Conservation (phyloP, 495 filamentous ascomycete species). For the Podospora conica region DNA sequence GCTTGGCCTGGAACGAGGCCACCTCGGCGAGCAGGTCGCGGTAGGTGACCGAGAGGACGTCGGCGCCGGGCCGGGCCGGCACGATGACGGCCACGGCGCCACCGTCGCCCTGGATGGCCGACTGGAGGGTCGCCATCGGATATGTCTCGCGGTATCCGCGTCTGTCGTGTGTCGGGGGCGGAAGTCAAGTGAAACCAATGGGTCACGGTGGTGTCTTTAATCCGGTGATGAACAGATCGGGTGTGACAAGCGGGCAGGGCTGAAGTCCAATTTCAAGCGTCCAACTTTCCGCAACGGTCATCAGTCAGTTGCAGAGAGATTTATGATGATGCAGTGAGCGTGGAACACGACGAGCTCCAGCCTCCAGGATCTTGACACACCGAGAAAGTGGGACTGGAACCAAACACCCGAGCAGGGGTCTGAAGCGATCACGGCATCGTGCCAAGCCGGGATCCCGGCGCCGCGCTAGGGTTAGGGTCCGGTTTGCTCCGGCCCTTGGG, state of each 20-base stretch:
- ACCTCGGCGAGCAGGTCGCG: constrained; percentile 54
- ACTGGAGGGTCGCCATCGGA: constrained; percentile 34
- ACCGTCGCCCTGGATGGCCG: constrained; percentile 36
- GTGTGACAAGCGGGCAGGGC: neutral
- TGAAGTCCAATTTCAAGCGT: neutral
- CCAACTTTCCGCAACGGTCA: neutral
- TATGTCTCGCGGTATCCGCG: neutral
- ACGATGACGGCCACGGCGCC: constrained; percentile 57
- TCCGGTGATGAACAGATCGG: neutral
- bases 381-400: neutral
- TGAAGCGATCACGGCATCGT: neutral
- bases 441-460: neutral
- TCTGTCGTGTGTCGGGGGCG: neutral
- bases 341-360: neutral
- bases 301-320: neutral
- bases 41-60: constrained; percentile 58
- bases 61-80: constrained; percentile 48
- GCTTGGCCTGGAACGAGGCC: constrained; percentile 59
- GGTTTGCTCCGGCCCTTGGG: neutral
- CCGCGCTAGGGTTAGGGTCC: constrained; percentile 6
- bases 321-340: neutral
- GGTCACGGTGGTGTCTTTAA: neutral
- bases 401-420: neutral
- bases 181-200: neutral
- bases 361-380: neutral